A percentile compares a stretch with the other conserved stretches of the same genome.
Conservation (phyloP, 345 rosid genomes). For the Dipteronia sinensis region DNA sequence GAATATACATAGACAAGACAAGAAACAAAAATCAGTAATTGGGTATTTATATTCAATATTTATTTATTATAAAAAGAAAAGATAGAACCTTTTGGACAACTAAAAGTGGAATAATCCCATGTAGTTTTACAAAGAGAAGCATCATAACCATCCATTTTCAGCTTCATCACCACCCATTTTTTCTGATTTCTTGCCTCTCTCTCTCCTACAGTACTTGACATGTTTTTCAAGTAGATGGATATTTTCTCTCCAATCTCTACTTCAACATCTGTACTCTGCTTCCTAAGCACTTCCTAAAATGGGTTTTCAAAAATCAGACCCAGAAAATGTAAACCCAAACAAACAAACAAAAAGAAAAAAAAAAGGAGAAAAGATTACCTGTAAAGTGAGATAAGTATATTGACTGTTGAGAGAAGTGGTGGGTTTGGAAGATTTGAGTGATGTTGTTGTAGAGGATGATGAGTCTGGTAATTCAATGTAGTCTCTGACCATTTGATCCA, state of each 20-base stretch:
- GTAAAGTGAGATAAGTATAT: conserved; percentile 26
- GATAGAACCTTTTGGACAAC: conserved; percentile 32
- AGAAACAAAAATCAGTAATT: not conserved
- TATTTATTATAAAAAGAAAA: no score
- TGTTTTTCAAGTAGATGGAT: conserved; percentile 18
- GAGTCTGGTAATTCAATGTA: conserved; percentile 38
- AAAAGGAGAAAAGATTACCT: conserved; percentile 24
- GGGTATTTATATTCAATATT: not conserved
- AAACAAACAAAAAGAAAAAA: no score
- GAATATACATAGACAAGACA: not conserved
- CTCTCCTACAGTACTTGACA: conserved; percentile 20
- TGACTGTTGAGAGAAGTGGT: conserved; percentile 7
- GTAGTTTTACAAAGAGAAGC: conserved; percentile 36
- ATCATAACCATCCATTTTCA: conserved; percentile 35
- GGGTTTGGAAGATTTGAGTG: conserved; percentile 1
- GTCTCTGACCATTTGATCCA: conserved; percentile 51
- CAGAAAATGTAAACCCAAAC: not conserved
- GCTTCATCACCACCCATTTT: conserved; percentile 33
- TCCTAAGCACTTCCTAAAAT: conserved; percentile 37
- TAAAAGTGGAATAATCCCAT: conserved; percentile 40
- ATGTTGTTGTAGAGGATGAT: conserved; percentile 16
- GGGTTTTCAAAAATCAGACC: not conserved
- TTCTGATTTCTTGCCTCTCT: conserved; percentile 32
- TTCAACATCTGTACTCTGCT: conserved; percentile 31
- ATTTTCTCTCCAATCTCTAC: conserved; percentile 37